Evolutionary conservation across 2,329 filamentous ascomycete genomes (phyloP).

Genomic region (Claviceps sp.): DNA sequence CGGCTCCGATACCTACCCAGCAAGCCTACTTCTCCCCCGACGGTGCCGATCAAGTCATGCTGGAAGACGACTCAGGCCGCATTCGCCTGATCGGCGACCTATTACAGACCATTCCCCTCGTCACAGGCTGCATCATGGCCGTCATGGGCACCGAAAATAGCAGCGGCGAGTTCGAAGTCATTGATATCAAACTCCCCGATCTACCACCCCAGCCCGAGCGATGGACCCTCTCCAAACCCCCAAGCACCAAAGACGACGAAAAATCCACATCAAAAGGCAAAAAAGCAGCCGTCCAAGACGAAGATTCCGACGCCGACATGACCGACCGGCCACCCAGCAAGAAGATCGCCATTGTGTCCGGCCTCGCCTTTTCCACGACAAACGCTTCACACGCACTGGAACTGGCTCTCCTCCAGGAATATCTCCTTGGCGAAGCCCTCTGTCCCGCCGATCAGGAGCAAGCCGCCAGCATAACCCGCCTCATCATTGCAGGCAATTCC

Average conservation of each 20-base stretch:
- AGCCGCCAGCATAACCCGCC: constrained; percentile 58
- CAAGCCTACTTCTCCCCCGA: constrained; percentile 61
- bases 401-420: constrained; percentile 71
- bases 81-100: constrained; percentile 62
- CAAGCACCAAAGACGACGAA: constrained; percentile 12
- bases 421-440: constrained; percentile 69
- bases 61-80: constrained; percentile 92
- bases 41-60: constrained; percentile 56
- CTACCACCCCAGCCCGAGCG: constrained; percentile 68
- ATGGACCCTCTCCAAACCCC: constrained; percentile 54
- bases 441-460: constrained; percentile 44
- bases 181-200: constrained; percentile 82
- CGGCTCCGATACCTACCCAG: constrained; percentile 60
- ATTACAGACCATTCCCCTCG: constrained; percentile 56
- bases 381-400: constrained; percentile 59
- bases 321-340: constrained; percentile 28
- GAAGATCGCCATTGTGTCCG: constrained; percentile 76
- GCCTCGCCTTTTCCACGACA: constrained; percentile 67
- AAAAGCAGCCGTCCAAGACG: constrained; percentile 10
- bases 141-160: constrained; percentile 88
- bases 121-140: constrained; percentile 89
- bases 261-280: background rate
- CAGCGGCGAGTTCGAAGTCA: constrained; percentile 82
- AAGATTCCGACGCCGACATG: constrained; percentile 41
- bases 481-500: constrained; percentile 88